Percentiles rank a stretch among this genome's conserved stretches.
Evolutionary conservation across 2,329 filamentous ascomycete genomes (phyloP).

Genomic region (Neoascochyta sp.): DNA sequence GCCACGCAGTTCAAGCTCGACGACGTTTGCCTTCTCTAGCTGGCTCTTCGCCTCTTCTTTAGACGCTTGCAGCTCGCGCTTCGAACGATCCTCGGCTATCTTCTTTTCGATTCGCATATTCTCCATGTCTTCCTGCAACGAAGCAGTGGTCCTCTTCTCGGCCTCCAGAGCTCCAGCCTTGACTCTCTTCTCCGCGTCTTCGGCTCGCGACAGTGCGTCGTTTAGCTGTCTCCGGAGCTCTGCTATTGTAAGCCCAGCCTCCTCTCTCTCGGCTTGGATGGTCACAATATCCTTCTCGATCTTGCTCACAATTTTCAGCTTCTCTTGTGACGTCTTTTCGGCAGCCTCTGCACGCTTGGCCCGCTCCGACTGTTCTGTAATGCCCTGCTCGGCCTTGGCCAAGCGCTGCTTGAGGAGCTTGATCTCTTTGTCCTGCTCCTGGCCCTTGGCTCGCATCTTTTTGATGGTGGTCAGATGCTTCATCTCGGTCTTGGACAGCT

Average conservation of each 20-base stretch:
- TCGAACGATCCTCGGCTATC: slow-evolving; percentile 66
- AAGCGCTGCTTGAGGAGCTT: slow-evolving; percentile 57
- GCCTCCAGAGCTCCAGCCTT: slow-evolving; percentile 65
- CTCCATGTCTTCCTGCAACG: slow-evolving; percentile 62
- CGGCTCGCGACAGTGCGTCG: slow-evolving; percentile 63
- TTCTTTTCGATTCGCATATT: slow-evolving; percentile 71
- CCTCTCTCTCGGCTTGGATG: slow-evolving; percentile 60
- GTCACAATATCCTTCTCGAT: slow-evolving; percentile 57
- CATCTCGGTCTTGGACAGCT: slow-evolving; percentile 79
- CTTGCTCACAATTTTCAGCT: slow-evolving; percentile 50
- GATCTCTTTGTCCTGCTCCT: slow-evolving; percentile 52
- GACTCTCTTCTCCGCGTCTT: slow-evolving; percentile 62
- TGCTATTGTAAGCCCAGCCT: slow-evolving; percentile 62
- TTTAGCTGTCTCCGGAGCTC: slow-evolving; percentile 68
- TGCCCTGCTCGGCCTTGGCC: slow-evolving; percentile 61
- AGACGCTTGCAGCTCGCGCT: slow-evolving; percentile 65
- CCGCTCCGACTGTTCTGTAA: slow-evolving; percentile 59
- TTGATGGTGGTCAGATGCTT: slow-evolving; percentile 80
- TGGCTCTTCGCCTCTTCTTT: slow-evolving; percentile 70
- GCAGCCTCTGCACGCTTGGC: slow-evolving; percentile 58
- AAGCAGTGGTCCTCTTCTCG: slow-evolving; percentile 56
- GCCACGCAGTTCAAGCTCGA: slow-evolving; percentile 74
- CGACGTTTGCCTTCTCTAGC: slow-evolving; percentile 62
- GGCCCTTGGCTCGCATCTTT: slow-evolving; percentile 59
- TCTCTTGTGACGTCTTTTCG: slow-evolving; percentile 55